Evolutionary conservation across 352 stramenopile genomes (phyloP).

Genomic region (Phytopythium kandeliae): DNA sequence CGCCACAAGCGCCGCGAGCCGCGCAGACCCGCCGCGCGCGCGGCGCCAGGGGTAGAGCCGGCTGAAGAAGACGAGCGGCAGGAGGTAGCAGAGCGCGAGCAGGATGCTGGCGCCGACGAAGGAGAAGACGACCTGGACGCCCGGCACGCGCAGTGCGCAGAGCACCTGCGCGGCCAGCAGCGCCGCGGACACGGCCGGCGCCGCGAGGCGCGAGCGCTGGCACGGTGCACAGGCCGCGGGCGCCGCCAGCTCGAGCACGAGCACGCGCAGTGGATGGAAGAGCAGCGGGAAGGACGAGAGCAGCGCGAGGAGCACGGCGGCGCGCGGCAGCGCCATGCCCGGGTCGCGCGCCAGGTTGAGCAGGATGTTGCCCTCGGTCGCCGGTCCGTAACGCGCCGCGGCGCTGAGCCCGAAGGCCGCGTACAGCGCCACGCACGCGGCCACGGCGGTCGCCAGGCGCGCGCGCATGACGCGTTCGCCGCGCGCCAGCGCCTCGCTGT

Average conservation of each 20-base stretch:
- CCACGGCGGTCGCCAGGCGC: constrained; percentile 38
- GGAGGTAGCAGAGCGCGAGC: constrained; percentile 66
- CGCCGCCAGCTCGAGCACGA: constrained; percentile 53
- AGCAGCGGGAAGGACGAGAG: constrained; percentile 71
- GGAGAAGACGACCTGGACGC: constrained; percentile 68
- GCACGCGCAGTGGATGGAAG: constrained; percentile 59
- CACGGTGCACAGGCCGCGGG: constrained; percentile 11
- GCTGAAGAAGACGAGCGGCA: constrained; percentile 56
- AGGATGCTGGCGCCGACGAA: constrained; percentile 73
- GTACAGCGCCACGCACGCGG: constrained; percentile 50
- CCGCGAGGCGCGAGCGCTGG: constrained; percentile 9
- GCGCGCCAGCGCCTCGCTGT: constrained; percentile 16
- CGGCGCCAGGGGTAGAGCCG: constrained; percentile 38
- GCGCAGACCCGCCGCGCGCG: constrained; percentile 13
- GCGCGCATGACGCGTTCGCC: constrained; percentile 31
- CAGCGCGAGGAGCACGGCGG: constrained; percentile 68
- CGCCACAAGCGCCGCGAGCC: constrained; percentile 19
- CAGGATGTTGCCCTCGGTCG: constrained; percentile 69
- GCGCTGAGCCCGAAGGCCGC: constrained; percentile 57
- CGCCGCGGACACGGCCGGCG: constrained; percentile 32
- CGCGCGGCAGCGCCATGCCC: constrained; percentile 63
- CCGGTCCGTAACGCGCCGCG: constrained; percentile 47
- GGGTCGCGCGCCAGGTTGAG: constrained; percentile 67
- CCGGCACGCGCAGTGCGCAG: constrained; percentile 45
- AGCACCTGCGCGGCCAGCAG: constrained; percentile 43